A percentile compares a stretch with the other conserved stretches of the same genome.
These are phyloP conservation scores for Plasmodium sp. DNA, from an alignment of 169 alveolate genomes.

Conservation along the genomic window DNA sequence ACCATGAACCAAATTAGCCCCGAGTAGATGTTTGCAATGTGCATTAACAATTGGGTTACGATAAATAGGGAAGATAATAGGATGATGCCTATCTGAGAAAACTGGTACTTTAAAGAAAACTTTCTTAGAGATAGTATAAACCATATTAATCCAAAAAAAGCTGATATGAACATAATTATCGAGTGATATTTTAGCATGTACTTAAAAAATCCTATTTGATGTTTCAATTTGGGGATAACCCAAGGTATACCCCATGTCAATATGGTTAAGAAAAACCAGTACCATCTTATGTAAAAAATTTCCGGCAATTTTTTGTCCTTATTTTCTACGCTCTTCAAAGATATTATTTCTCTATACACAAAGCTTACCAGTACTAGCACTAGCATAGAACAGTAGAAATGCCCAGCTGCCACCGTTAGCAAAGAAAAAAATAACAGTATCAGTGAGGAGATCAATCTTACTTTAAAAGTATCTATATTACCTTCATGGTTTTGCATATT, in stretches of 20 bases:
- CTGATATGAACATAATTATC: constrained; percentile 87
- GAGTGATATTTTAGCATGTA: constrained; percentile 90
- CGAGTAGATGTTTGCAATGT: constrained; percentile 92
- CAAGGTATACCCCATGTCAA: constrained; percentile 81
- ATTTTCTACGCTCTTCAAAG: constrained; percentile 60
- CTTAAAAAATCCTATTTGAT: constrained; percentile 65
- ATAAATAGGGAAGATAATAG: constrained; percentile 80
- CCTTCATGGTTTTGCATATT: neutral
- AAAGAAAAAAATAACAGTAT: constrained; percentile 83
- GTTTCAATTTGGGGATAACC: constrained; percentile 83
- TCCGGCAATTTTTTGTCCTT: constrained; percentile 57
- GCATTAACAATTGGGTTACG: constrained; percentile 82
- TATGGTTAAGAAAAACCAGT: constrained; percentile 71
- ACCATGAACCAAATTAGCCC: constrained; percentile 97
- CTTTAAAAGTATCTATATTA: constrained; percentile 25
- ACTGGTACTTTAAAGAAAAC: constrained; percentile 93
- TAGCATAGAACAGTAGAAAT: constrained; percentile 89
- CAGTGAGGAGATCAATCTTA: constrained; percentile 86
- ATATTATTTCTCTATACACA: constrained; percentile 78
- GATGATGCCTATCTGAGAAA: constrained; percentile 92
- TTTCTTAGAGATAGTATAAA: constrained; percentile 93
- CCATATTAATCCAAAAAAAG: constrained; percentile 92
- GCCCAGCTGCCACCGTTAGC: constrained; percentile 91
- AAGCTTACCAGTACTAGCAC: constrained; percentile 81
- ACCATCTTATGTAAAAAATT: constrained; percentile 66